Conservation (phyloP, 192 early-diverging fungal species). For the Linnemannia schmuckeri region DNA sequence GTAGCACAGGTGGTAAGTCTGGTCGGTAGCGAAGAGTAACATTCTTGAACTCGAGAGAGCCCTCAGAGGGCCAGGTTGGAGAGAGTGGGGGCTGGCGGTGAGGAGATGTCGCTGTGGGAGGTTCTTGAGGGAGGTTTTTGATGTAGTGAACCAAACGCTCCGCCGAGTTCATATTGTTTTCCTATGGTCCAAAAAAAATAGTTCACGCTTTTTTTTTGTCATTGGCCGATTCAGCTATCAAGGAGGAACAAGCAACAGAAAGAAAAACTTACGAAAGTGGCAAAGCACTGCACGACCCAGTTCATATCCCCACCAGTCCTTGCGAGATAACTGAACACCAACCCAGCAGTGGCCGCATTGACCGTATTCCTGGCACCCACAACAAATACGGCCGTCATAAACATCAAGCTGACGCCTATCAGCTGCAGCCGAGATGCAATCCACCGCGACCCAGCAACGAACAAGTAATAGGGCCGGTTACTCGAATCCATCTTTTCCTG, state of each 20-base stretch:
- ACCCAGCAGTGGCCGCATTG: slow-evolving; percentile 75
- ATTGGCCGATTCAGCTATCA: not conserved
- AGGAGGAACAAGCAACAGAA: not conserved
- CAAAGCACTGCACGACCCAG: slow-evolving; percentile 66
- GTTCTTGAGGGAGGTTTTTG: slow-evolving; percentile 32
- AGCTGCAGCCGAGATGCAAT: slow-evolving; percentile 79
- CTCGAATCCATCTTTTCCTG: slow-evolving; percentile 78
- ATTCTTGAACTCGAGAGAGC: slow-evolving; percentile 73
- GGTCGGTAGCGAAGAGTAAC: slow-evolving; percentile 80
- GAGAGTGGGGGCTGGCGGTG: slow-evolving; percentile 22
- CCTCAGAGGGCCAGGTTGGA: slow-evolving; percentile 73
- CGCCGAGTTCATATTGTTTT: slow-evolving; percentile 40
- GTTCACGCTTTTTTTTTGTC: too few relatives aligned
- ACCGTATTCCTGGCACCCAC: slow-evolving; percentile 68
- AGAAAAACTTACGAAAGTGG: slow-evolving; percentile 69
- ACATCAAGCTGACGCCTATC: slow-evolving; percentile 73
- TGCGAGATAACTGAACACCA: slow-evolving; percentile 80
- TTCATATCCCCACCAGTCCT: slow-evolving; percentile 77
- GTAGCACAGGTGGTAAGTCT: slow-evolving; percentile 76
- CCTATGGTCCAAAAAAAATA: not conserved
- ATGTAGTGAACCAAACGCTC: slow-evolving; percentile 21
- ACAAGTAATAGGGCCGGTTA: slow-evolving; percentile 81
- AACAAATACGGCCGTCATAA: slow-evolving; percentile 78
- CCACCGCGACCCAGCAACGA: slow-evolving; percentile 74
- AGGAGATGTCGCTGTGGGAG: slow-evolving; percentile 21